These are phyloP conservation scores for Orobanche coerulescens DNA, from an alignment of 257 asterid species.

Conservation along the genomic window DNA sequence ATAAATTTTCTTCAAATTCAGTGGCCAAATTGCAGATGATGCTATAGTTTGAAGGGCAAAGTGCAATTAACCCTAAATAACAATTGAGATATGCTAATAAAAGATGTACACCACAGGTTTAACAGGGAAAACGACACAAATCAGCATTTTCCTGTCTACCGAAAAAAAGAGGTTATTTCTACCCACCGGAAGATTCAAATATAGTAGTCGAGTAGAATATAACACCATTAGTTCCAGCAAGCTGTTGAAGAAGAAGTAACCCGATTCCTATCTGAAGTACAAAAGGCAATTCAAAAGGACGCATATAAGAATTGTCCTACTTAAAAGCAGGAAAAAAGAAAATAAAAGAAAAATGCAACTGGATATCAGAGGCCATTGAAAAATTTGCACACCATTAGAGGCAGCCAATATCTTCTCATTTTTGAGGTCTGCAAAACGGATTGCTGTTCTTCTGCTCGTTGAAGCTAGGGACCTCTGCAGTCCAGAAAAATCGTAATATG, in stretches of 20 bases:
- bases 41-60: no score
- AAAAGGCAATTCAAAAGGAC: background rate
- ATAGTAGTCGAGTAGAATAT: slow-evolving; percentile 55
- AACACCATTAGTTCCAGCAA: slow-evolving; percentile 64
- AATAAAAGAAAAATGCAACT: background rate
- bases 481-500: background rate
- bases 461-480: slow-evolving; percentile 83
- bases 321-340: background rate
- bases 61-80: no score
- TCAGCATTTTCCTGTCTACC: background rate
- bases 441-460: slow-evolving; percentile 63
- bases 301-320: background rate
- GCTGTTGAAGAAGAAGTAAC: slow-evolving; percentile 57
- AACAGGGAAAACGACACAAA: background rate
- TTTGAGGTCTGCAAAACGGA: slow-evolving; percentile 76
- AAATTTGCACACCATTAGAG: slow-evolving; percentile 56
- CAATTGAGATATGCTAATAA: no score
- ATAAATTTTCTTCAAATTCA: no score
- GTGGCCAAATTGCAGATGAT: no score
- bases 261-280: slow-evolving; percentile 51
- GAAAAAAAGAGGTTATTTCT: background rate
- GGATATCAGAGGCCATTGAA: background rate
- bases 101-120: no score
- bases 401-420: slow-evolving; percentile 87
- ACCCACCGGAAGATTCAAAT: slow-evolving; percentile 62